Evolutionary conservation across 2,329 filamentous ascomycete genomes (phyloP).

Genomic region (Fusarium solani-melongenae): DNA sequence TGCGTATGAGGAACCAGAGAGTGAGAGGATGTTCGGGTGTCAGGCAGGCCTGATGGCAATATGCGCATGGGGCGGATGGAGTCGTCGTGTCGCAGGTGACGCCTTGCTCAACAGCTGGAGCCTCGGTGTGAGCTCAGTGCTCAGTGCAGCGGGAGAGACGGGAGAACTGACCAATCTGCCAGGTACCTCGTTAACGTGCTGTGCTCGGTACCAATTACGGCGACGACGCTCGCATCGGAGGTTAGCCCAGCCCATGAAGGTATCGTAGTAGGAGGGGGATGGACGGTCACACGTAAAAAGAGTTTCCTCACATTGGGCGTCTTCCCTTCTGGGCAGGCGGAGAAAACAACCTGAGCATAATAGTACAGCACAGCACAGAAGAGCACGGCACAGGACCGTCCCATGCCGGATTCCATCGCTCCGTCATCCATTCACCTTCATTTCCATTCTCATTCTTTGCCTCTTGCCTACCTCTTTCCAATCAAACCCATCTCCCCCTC

Average conservation of each 20-base stretch:
- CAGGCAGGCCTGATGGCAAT: not conserved
- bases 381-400: not conserved
- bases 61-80: not conserved
- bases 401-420: slow-evolving; percentile 9
- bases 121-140: not conserved
- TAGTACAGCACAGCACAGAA: not conserved
- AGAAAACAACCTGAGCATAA: not conserved
- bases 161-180: not conserved
- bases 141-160: not conserved
- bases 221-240: not conserved
- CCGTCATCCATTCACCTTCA: slow-evolving; percentile 15
- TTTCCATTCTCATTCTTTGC: slow-evolving; percentile 4
- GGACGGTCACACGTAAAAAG: slow-evolving; percentile 8
- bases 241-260: not conserved
- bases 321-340: slow-evolving; percentile 20
- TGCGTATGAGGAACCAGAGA: not conserved
- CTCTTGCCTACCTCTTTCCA: not conserved
- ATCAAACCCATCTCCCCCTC: not conserved
- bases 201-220: not conserved
- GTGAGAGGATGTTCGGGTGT: not conserved
- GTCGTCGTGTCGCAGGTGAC: slow-evolving; percentile 1
- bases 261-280: not conserved
- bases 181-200: not conserved
- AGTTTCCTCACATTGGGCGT: slow-evolving; percentile 6
- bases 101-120: not conserved